Conservation (phyloP, 306 rosid genomes). For the Canavalia ensiformis region DNA sequence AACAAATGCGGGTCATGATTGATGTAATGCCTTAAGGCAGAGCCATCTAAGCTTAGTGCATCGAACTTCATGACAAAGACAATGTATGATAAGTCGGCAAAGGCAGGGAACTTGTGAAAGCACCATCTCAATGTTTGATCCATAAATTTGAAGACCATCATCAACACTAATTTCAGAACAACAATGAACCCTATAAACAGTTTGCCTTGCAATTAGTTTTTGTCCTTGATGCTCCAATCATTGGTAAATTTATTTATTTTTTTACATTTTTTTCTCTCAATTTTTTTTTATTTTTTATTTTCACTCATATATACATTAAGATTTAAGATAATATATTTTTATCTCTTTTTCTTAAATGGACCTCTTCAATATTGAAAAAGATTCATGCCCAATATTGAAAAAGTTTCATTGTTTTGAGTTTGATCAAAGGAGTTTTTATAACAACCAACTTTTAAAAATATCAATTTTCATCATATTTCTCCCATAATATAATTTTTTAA, state of each 20-base stretch:
- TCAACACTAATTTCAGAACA: not conserved
- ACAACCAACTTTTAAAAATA: not conserved
- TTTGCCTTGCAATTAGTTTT: too few relatives aligned
- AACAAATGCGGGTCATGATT: constrained; percentile 43
- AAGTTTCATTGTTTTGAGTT: not conserved
- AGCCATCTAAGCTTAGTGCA: constrained; percentile 30
- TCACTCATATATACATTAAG: too few relatives aligned
- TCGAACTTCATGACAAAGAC: constrained; percentile 43
- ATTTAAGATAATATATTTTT: too few relatives aligned
- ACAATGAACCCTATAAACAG: too few relatives aligned
- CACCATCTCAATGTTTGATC: constrained; percentile 28
- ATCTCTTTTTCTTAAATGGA: too few relatives aligned
- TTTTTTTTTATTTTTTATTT: too few relatives aligned
- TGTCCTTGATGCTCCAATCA: too few relatives aligned
- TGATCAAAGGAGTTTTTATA: not conserved
- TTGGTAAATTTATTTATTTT: too few relatives aligned
- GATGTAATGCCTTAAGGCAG: constrained; percentile 12
- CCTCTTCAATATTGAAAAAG: too few relatives aligned
- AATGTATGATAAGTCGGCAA: constrained; percentile 16
- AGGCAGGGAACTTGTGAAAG: constrained; percentile 16
- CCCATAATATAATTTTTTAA: not conserved
- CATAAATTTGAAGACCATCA: not conserved
- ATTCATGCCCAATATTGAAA: too few relatives aligned
- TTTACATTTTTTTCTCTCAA: too few relatives aligned
- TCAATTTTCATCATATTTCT: not conserved